Evolutionary conservation across 495 filamentous ascomycete genomes (phyloP), one percentile per base, ranked within the genome.

Genomic region (Durotheca rogersii): DNA sequence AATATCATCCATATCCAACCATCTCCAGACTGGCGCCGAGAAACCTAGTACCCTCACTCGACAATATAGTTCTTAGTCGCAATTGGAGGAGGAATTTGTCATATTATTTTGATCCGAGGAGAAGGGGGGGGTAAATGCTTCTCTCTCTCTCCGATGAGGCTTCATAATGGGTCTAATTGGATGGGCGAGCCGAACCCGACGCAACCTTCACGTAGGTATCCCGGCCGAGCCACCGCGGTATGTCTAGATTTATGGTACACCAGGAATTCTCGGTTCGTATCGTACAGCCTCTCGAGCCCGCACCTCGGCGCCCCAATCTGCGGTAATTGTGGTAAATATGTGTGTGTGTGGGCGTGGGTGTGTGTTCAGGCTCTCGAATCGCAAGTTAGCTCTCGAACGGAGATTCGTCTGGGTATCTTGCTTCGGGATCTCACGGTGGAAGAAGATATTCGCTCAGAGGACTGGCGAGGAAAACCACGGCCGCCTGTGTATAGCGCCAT

Each of bases 381-480:
- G 14, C 3, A 18, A 6, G 41, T 59, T 19, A 59, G 41, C 47
- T 23, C 29, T 29, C 11, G 23, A 10, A 27, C n/a, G 6, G 23
- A 30, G 9, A 19, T 19, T 19, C 18, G 12, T 25, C 11, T 5
- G 5, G 14, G 18, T 11, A 31, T n/a, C n/a, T n/a, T n/a, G n/a
- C n/a, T n/a, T 38, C 6, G 1, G 7, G 30, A 29, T 50, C 62
- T 60, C 41, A 90, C 82, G 83, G 82, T 60, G 86, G 85, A 44
- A 88, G 75, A 47, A 90, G 73, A 62, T 85, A 74, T 72, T 88
- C 86, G 77, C 79, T 78, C 79, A 84, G 85, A 61, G 80, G 82
- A 72, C 83, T 86, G 62, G 83, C 76, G 54, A 90, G 73, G 73
- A 90, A 87, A 38, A 85, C 81, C 36, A 90, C 78, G 51, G 84